Percentiles rank a stretch among this genome's conserved stretches.
These are phyloP conservation scores for Xylaria grammica DNA, from an alignment of 495 filamentous ascomycete species.

Conservation along the genomic window DNA sequence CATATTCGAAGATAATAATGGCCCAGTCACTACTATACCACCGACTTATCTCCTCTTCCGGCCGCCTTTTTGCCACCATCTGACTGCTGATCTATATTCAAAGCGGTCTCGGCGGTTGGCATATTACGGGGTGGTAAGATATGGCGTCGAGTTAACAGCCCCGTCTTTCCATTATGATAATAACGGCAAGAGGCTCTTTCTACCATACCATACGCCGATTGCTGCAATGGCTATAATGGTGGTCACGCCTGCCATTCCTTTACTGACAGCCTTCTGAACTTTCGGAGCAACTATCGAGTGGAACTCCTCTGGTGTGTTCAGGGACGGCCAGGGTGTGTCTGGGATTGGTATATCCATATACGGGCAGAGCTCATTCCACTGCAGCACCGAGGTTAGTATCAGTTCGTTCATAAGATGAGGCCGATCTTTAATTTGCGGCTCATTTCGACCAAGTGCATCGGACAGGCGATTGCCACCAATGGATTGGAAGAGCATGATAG, in stretches of 20 bases:
- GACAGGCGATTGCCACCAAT: too few relatives aligned
- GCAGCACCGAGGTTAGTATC: not conserved
- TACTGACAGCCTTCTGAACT: constrained; percentile 22
- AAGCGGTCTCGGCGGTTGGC: not conserved
- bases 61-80: too few relatives aligned
- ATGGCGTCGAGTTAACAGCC: not conserved
- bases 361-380: constrained; percentile 40
- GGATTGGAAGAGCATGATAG: not conserved
- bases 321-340: constrained; percentile 31
- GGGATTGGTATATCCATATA: constrained; percentile 36
- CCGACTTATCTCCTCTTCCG: too few relatives aligned
- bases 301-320: constrained; percentile 35
- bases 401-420: not conserved
- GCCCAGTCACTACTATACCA: too few relatives aligned
- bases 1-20: too few relatives aligned
- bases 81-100: too few relatives aligned
- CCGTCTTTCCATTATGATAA: not conserved
- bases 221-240: constrained; percentile 29
- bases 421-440: not conserved
- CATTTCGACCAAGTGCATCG: not conserved
- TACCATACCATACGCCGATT: constrained; percentile 29
- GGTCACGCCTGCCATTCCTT: constrained; percentile 24
- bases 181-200: constrained; percentile 14
- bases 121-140: too few relatives aligned
- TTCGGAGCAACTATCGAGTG: constrained; percentile 5